Conservation (phyloP, 1,284 basidiomycete genomes). For the Ustilago hordei region DNA sequence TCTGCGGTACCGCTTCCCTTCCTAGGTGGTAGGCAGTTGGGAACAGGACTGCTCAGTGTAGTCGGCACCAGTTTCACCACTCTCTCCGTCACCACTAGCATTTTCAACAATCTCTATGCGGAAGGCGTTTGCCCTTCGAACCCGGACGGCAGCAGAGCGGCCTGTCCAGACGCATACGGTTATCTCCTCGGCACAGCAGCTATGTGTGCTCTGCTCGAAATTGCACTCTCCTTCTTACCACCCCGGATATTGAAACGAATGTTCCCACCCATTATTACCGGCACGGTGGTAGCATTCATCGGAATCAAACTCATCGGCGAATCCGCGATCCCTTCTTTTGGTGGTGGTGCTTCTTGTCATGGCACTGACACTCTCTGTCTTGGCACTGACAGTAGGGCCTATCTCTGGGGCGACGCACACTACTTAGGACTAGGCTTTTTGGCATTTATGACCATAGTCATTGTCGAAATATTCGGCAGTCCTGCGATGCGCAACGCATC, state of each 20-base stretch:
- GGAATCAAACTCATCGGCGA: slow-evolving; percentile 80
- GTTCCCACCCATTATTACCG: slow-evolving; percentile 85
- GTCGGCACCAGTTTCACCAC: slow-evolving; percentile 89
- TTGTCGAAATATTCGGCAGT: slow-evolving; percentile 78
- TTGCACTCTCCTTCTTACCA: slow-evolving; percentile 80
- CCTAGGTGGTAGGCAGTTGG: slow-evolving; percentile 75
- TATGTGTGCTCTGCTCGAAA: slow-evolving; percentile 84
- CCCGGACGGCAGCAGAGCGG: slow-evolving; percentile 75
- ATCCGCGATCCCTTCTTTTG: slow-evolving; percentile 82
- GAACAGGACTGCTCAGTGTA: slow-evolving; percentile 82
- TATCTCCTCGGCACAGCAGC: slow-evolving; percentile 78
- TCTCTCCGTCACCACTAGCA: slow-evolving; percentile 77
- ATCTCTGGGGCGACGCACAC: slow-evolving; percentile 79
- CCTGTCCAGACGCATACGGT: slow-evolving; percentile 73
- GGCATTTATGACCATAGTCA: slow-evolving; percentile 80
- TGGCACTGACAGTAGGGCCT: slow-evolving; percentile 73
- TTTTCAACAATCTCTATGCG: slow-evolving; percentile 79
- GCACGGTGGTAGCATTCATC: slow-evolving; percentile 71
- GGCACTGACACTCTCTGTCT: slow-evolving; percentile 74
- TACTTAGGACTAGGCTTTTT: slow-evolving; percentile 88
- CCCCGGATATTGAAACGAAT: slow-evolving; percentile 75
- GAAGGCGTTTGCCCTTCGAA: slow-evolving; percentile 81
- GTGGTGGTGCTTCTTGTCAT: slow-evolving; percentile 77
- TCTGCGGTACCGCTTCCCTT: slow-evolving; percentile 76
- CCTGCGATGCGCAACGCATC: slow-evolving; percentile 80